Conservation (phyloP, 192 early-diverging fungal species). For the Hyaloraphidium curvatum region DNA sequence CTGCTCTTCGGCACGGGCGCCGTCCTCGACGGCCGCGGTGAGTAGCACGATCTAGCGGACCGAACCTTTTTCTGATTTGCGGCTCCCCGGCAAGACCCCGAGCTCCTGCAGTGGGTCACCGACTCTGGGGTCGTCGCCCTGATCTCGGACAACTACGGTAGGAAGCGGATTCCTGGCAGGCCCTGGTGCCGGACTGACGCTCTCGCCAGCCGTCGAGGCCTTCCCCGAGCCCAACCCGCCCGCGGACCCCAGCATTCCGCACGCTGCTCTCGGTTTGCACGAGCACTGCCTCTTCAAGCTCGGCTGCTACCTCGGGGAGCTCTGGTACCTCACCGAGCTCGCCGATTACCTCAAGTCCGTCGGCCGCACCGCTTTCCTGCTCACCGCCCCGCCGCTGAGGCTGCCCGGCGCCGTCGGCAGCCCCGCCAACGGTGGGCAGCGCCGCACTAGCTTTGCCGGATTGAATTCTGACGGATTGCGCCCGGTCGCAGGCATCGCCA, state of each 20-base stretch:
- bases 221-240: background rate
- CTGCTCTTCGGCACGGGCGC: background rate
- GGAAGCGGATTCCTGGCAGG: too few species aligned
- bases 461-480: too few species aligned
- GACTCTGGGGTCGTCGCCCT: background rate
- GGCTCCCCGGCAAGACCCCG: too few species aligned
- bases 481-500: too few species aligned
- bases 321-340: conserved; percentile 3
- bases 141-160: background rate
- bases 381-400: background rate
- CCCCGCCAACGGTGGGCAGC: too few species aligned
- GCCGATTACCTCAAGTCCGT: background rate
- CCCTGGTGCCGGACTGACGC: too few species aligned
- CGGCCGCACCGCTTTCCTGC: background rate
- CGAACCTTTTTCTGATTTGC: too few species aligned
- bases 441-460: too few species aligned
- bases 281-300: background rate
- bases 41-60: too few species aligned
- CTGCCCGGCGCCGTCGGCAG: background rate
- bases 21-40: background rate
- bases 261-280: background rate
- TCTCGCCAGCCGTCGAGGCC: background rate
- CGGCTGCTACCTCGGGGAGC: background rate
- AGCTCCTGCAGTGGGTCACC: background rate
- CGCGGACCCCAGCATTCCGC: background rate